These are phyloP conservation scores for Arabidopsis lyrata DNA, from an alignment of 441 rosid genomes.

Conservation along the genomic window DNA sequence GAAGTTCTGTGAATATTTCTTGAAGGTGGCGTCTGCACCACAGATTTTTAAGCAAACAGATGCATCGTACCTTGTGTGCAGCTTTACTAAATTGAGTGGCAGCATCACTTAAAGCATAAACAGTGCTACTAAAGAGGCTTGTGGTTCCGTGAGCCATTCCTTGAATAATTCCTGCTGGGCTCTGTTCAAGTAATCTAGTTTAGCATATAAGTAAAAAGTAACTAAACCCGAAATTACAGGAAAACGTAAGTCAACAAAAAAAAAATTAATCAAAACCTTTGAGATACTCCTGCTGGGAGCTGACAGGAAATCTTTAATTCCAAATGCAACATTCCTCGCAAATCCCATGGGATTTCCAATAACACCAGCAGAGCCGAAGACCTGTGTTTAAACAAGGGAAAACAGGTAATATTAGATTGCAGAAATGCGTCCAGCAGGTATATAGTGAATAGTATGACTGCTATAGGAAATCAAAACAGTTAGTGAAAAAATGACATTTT, in stretches of 20 bases:
- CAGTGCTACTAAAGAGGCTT: constrained; percentile 92
- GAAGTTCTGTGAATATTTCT: constrained; percentile 28
- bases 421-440: constrained; percentile 21
- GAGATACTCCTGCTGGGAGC: constrained; percentile 85
- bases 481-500: constrained; percentile 7
- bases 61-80: constrained; percentile 86
- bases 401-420: constrained; percentile 8
- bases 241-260: constrained; percentile 19
- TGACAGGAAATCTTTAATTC: constrained; percentile 90
- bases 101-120: constrained; percentile 95
- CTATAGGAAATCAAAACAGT: constrained; percentile 10
- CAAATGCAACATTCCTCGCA: constrained; percentile 94
- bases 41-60: constrained; percentile 30
- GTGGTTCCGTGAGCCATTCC: constrained; percentile 98
- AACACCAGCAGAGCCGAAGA: constrained; percentile 98
- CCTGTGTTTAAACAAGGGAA: constrained; percentile 55
- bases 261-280: constrained; percentile 58
- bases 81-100: constrained; percentile 99
- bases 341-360: constrained; percentile 99
- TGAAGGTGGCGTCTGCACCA: constrained; percentile 24
- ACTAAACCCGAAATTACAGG: constrained; percentile 6
- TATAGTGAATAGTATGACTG: constrained; percentile 9
- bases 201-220: constrained; percentile 25
- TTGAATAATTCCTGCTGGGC: constrained; percentile 87
- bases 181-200: constrained; percentile 58